Percentiles rank a stretch among this genome's conserved stretches.
Conservation (phyloP, 805 yeast species). For the Cyberlindnera mrakii region DNA sequence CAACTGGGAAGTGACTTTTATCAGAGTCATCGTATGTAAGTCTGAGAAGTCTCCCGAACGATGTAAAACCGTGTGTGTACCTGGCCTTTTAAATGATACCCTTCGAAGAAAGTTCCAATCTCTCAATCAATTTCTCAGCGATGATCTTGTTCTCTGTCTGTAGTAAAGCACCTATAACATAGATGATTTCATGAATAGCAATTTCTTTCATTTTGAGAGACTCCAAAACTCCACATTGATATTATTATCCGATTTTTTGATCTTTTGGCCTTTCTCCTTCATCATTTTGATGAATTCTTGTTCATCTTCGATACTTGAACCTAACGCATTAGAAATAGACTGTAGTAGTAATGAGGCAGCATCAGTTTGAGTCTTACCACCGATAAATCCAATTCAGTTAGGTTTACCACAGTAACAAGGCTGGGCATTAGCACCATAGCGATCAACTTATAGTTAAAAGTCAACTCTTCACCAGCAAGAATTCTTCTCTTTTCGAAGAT, state of each 20-base stretch:
- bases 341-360: constrained; percentile 82
- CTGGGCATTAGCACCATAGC: constrained; percentile 93
- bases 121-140: constrained; percentile 57
- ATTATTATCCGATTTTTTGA: constrained; percentile 46
- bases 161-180: constrained; percentile 74
- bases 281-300: constrained; percentile 64
- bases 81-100: constrained; percentile 53
- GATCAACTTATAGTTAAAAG: constrained; percentile 83
- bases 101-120: constrained; percentile 53
- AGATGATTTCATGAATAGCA: constrained; percentile 55
- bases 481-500: constrained; percentile 80
- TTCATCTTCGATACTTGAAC: constrained; percentile 63
- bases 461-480: constrained; percentile 76
- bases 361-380: constrained; percentile 96
- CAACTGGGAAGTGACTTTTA: constrained; percentile 16
- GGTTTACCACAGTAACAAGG: constrained; percentile 91
- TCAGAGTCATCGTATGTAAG: constrained; percentile 16
- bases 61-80: constrained; percentile 81
- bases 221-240: constrained; percentile 62
- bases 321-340: constrained; percentile 77
- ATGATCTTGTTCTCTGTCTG: constrained; percentile 67
- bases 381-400: constrained; percentile 88
- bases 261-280: constrained; percentile 39
- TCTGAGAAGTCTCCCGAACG: constrained; percentile 57
- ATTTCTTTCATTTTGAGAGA: constrained; percentile 49